Conservation (phyloP, 1,284 basidiomycete species). For the Naganishia cerealis region DNA sequence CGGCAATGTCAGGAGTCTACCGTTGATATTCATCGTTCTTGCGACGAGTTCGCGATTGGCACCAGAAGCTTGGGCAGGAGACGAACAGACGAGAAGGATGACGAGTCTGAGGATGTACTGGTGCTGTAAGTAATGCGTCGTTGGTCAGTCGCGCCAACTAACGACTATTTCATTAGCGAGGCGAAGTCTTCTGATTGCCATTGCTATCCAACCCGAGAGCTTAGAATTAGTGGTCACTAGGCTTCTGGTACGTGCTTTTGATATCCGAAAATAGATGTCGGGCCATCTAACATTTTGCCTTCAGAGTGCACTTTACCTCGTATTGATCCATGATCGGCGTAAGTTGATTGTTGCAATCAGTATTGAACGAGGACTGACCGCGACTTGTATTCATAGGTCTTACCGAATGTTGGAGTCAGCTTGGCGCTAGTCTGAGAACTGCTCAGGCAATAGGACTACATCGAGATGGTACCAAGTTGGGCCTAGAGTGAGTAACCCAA, state of each 20-base stretch:
- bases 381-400: slow-evolving; percentile 29
- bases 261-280: not conserved
- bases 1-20: slow-evolving; percentile 80
- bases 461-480: slow-evolving; percentile 79
- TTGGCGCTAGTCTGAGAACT: slow-evolving; percentile 86
- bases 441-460: slow-evolving; percentile 92
- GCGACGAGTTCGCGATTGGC: slow-evolving; percentile 82
- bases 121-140: slow-evolving; percentile 68
- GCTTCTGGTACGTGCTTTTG: slow-evolving; percentile 64
- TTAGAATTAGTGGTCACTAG: slow-evolving; percentile 84
- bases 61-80: slow-evolving; percentile 78
- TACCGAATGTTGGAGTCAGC: slow-evolving; percentile 86
- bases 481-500: slow-evolving; percentile 58
- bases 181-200: slow-evolving; percentile 78
- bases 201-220: slow-evolving; percentile 84
- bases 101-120: slow-evolving; percentile 86
- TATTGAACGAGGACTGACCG: not conserved
- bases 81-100: slow-evolving; percentile 69
- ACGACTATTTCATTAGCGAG: slow-evolving; percentile 61
- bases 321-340: slow-evolving; percentile 61
- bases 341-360: not conserved
- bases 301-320: slow-evolving; percentile 85
- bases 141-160: slow-evolving; percentile 2
- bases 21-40: slow-evolving; percentile 87
- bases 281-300: slow-evolving; percentile 2